A percentile compares a stretch with the other conserved stretches of the same genome.
Conservation (phyloP, 208 protist genomes). For the Leishmania guyanensis region DNA sequence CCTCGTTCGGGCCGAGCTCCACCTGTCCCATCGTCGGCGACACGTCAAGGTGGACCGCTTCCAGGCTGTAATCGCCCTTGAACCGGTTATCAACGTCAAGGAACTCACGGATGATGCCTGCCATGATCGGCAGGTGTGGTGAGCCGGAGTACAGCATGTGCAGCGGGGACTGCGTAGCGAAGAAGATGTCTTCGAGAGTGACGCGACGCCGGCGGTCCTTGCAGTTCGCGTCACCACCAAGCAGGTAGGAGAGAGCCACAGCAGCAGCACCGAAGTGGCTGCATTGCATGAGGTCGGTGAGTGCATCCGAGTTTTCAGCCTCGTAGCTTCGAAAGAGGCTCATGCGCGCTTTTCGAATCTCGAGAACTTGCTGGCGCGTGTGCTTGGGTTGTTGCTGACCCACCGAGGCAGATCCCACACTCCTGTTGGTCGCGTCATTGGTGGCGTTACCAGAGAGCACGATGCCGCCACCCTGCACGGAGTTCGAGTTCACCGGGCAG, state of each 20-base stretch:
- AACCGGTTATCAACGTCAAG: constrained; percentile 90
- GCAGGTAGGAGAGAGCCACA: constrained; percentile 76
- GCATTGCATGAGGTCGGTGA: constrained; percentile 55
- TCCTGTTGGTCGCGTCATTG: constrained; percentile 24
- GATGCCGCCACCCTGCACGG: neutral
- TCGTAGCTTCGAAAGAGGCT: constrained; percentile 82
- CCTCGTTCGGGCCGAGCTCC: constrained; percentile 83
- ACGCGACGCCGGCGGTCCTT: constrained; percentile 78
- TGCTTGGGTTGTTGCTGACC: constrained; percentile 48
- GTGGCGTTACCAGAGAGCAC: constrained; percentile 14
- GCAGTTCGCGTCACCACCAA: constrained; percentile 70
- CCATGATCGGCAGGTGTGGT: constrained; percentile 71
- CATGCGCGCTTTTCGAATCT: constrained; percentile 68
- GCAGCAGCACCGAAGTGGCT: constrained; percentile 80
- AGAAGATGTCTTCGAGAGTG: constrained; percentile 92
- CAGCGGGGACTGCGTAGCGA: constrained; percentile 86
- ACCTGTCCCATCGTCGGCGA: constrained; percentile 85
- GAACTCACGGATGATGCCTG: constrained; percentile 86
- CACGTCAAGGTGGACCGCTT: constrained; percentile 82
- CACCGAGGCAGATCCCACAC: constrained; percentile 32
- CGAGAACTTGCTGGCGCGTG: constrained; percentile 72
- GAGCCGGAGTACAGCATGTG: constrained; percentile 81
- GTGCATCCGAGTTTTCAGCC: constrained; percentile 43
- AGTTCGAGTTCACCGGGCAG: constrained; percentile 17
- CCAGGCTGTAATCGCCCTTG: constrained; percentile 82